Conservation (phyloP, 352 stramenopile genomes). For the Phytophthora capsici region DNA sequence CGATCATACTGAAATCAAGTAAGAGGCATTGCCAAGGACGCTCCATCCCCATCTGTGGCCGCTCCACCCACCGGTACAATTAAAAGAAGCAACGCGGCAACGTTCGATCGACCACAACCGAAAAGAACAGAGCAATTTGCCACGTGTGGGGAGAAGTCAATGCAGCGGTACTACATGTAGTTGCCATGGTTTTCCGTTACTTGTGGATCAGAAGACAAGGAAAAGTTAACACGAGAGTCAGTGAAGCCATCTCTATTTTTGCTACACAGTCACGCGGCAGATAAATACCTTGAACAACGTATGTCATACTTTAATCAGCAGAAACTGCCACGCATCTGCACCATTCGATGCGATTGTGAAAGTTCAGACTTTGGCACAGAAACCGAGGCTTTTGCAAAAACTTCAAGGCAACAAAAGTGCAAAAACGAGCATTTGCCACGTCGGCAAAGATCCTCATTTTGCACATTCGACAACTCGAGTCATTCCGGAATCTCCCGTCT, state of each 20-base stretch:
- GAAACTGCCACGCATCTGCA: not conserved
- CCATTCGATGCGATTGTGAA: slow-evolving; percentile 24
- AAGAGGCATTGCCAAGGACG: not conserved
- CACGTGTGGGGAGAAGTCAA: too few species aligned
- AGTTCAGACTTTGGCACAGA: slow-evolving; percentile 22
- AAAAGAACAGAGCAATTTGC: too few species aligned
- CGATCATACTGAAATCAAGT: slow-evolving; percentile 12
- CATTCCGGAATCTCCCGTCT: slow-evolving; percentile 35
- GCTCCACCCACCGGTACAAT: slow-evolving; percentile 5
- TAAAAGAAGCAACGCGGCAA: slow-evolving; percentile 8
- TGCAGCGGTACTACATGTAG: too few species aligned
- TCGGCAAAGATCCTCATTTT: slow-evolving; percentile 26
- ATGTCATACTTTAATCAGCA: not conserved
- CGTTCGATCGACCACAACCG: not conserved
- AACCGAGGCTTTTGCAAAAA: slow-evolving; percentile 1
- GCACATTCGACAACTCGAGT: not conserved
- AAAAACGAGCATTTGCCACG: slow-evolving; percentile 11
- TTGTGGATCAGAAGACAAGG: too few species aligned
- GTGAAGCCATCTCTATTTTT: slow-evolving; percentile 6
- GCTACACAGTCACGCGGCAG: slow-evolving; percentile 11
- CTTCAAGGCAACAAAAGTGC: slow-evolving; percentile 16
- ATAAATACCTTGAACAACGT: not conserved
- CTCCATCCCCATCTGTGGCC: slow-evolving; percentile 13
- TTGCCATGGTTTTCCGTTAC: too few species aligned
- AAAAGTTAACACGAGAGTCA: too few species aligned